Conservation (phyloP, 768 basidiomycete species). For the Cubamyces sp. region DNA sequence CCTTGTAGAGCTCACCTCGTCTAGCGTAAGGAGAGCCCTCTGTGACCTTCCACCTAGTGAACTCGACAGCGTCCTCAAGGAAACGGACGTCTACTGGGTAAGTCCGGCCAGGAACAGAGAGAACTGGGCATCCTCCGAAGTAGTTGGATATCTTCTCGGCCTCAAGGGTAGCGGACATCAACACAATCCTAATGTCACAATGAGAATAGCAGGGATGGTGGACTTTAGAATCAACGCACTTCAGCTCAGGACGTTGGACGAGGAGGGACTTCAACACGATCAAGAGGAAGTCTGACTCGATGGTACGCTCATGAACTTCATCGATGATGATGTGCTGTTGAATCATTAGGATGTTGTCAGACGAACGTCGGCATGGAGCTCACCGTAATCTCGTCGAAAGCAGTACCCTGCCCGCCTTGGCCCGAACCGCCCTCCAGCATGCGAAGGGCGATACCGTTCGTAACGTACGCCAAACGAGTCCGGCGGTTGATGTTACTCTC, state of each 20-base stretch:
- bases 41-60: constrained; percentile 74
- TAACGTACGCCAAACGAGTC: constrained; percentile 83
- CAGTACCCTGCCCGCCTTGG: constrained; percentile 68
- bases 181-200: constrained; percentile 62
- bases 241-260: constrained; percentile 77
- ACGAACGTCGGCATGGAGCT: constrained; percentile 26
- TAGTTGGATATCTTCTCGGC: constrained; percentile 86
- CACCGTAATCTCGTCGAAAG: constrained; percentile 95
- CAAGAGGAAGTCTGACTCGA: constrained; percentile 96
- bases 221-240: constrained; percentile 47
- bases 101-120: constrained; percentile 91
- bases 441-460: constrained; percentile 92
- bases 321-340: constrained; percentile 91
- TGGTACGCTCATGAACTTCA: constrained; percentile 95
- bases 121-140: constrained; percentile 83
- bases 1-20: constrained; percentile 50
- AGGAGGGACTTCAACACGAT: constrained; percentile 90
- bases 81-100: constrained; percentile 88
- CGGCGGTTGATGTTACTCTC: constrained; percentile 84
- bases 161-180: constrained; percentile 98
- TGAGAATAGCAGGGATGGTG: not conserved
- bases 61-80: constrained; percentile 90
- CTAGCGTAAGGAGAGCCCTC: constrained; percentile 83
- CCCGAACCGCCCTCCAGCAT: constrained; percentile 92
- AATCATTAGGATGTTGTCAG: not conserved